A percentile compares a stretch with the other conserved stretches of the same genome.
phyloP scores from a whole-genome alignment of 2,329 filamentous ascomycete species.

The Massarina eburnea region DNA sequence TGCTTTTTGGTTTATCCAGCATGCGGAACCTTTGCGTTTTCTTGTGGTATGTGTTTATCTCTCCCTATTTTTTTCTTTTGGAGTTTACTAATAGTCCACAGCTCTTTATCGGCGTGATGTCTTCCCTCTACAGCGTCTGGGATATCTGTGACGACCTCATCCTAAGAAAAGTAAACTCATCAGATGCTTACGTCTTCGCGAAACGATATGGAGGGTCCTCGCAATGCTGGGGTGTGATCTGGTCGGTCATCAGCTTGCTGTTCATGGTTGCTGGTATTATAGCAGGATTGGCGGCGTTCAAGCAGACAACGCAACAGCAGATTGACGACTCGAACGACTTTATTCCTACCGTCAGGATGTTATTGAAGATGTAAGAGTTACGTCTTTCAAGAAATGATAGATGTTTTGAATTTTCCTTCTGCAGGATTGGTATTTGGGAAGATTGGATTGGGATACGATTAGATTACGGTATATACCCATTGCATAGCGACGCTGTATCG shows the following conservation, averaged over 20 bases:
- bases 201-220: constrained; percentile 77
- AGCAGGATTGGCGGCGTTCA: constrained; percentile 76
- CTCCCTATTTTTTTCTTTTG: background rate
- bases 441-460: background rate
- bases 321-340: constrained; percentile 69
- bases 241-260: constrained; percentile 70
- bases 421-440: background rate
- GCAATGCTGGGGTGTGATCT: constrained; percentile 79
- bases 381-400: background rate
- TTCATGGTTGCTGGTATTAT: constrained; percentile 75
- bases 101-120: constrained; percentile 83
- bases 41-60: constrained; percentile 61
- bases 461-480: no score
- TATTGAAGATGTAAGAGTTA: constrained; percentile 18
- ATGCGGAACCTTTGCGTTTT: constrained; percentile 72
- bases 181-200: constrained; percentile 78
- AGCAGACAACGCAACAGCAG: constrained; percentile 68
- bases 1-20: constrained; percentile 77
- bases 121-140: constrained; percentile 77
- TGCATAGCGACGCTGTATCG: background rate
- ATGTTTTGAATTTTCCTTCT: background rate
- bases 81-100: constrained; percentile 22
- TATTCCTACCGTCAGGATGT: constrained; percentile 51
- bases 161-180: constrained; percentile 75
- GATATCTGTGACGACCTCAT: constrained; percentile 85